phyloP scores from a whole-genome alignment of 148 eudicot genomes.

The Chenopodium suecicum region DNA sequence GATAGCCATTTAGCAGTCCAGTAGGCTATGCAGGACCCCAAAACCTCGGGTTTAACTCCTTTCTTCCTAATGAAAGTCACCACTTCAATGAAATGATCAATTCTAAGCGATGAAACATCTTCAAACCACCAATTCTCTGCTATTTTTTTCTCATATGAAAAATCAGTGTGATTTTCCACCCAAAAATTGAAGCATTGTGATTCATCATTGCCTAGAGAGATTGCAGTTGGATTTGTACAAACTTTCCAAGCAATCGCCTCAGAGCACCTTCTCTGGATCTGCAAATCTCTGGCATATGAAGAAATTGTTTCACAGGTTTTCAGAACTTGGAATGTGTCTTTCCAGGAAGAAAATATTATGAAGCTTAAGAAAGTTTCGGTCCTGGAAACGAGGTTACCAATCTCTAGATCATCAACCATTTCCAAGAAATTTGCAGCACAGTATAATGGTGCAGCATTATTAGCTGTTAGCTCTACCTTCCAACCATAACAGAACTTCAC shows the following conservation, averaged over 20 bases:
- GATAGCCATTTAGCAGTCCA: slow-evolving; percentile 52
- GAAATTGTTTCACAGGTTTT: slow-evolving; percentile 47
- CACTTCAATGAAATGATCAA: slow-evolving; percentile 55
- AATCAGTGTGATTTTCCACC: slow-evolving; percentile 7
- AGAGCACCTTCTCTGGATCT: slow-evolving; percentile 34
- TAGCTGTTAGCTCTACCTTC: slow-evolving; percentile 39
- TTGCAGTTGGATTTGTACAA: slow-evolving; percentile 29
- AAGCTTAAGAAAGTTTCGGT: slow-evolving; percentile 42
- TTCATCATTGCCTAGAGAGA: slow-evolving; percentile 6
- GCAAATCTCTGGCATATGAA: slow-evolving; percentile 35
- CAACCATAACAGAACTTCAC: slow-evolving; percentile 49
- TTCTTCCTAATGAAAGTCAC: slow-evolving; percentile 34
- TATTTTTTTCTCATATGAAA: slow-evolving; percentile 16
- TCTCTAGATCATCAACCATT: slow-evolving; percentile 42
- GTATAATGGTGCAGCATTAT: slow-evolving; percentile 35
- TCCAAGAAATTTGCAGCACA: slow-evolving; percentile 51
- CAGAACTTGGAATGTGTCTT: slow-evolving; percentile 42
- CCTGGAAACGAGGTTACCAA: slow-evolving; percentile 39
- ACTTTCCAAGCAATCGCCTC: slow-evolving; percentile 56
- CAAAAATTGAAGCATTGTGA: slow-evolving; percentile 13
- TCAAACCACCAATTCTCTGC: slow-evolving; percentile 48
- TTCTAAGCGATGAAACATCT: slow-evolving; percentile 43
- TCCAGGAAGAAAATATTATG: slow-evolving; percentile 47
- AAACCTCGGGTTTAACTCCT: slow-evolving; percentile 37
- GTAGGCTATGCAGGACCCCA: slow-evolving; percentile 48